Evolutionary conservation across 2,329 filamentous ascomycete species (phyloP).

Genomic region (Dothideomycetes sp.): DNA sequence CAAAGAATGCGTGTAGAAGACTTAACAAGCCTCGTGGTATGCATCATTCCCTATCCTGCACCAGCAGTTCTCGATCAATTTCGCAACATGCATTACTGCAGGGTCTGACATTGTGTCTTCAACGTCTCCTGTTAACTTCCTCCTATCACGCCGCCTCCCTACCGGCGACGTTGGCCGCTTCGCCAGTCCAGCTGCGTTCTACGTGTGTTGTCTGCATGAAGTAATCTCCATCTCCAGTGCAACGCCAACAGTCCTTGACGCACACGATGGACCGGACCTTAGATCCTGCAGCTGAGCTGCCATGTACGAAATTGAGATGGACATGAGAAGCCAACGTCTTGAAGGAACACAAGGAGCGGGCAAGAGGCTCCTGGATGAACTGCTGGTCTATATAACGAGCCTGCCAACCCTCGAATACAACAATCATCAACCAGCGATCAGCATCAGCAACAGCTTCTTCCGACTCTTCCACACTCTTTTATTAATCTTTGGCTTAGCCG

Average conservation of each 20-base stretch:
- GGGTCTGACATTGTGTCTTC: too few species aligned
- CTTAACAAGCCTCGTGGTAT: too few species aligned
- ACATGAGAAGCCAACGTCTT: constrained; percentile 4
- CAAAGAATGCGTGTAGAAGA: too few species aligned
- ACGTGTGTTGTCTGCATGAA: not conserved
- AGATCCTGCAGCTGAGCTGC: constrained; percentile 2
- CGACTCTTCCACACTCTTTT: constrained; percentile 3
- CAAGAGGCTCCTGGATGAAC: constrained; percentile 1
- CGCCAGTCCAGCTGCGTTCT: constrained; percentile 1
- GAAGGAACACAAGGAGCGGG: constrained; percentile 3
- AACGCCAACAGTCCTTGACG: constrained; percentile 12
- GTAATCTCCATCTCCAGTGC: constrained; percentile 11
- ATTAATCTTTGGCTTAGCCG: constrained; percentile 13
- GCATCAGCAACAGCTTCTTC: constrained; percentile 11
- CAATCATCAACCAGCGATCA: constrained; percentile 5
- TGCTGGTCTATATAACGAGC: constrained; percentile 9
- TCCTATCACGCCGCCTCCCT: constrained; percentile 5
- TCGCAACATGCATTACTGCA: too few species aligned
- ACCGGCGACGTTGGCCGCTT: not conserved
- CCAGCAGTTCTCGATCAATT: too few species aligned
- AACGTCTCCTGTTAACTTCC: constrained; percentile 10
- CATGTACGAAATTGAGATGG: constrained; percentile 5
- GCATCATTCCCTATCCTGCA: too few species aligned
- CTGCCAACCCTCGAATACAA: constrained; percentile 1
- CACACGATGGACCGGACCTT: constrained; percentile 1